These are phyloP conservation scores for Phytopythium aichiense DNA, from an alignment of 352 stramenopile genomes.

Conservation along the genomic window DNA sequence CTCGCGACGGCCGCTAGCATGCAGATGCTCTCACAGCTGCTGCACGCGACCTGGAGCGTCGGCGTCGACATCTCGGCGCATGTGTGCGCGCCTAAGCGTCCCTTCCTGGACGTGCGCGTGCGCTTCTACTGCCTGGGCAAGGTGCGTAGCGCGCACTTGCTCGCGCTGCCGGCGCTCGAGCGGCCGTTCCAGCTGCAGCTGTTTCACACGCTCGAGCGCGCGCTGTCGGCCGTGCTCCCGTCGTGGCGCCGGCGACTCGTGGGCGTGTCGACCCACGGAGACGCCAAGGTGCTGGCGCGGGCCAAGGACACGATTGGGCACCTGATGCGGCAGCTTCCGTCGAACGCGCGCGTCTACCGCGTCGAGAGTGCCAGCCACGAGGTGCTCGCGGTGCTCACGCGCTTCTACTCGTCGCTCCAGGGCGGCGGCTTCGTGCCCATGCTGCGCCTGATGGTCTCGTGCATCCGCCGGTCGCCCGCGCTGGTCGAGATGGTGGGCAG, in stretches of 20 bases:
- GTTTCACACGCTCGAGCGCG: conserved; percentile 25
- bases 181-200: conserved; percentile 27
- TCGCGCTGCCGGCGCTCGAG: conserved; percentile 34
- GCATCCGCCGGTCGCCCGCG: conserved; percentile 25
- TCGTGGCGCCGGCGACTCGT: conserved; percentile 33
- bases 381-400: conserved; percentile 30
- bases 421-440: conserved; percentile 31
- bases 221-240: conserved; percentile 31
- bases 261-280: conserved; percentile 29
- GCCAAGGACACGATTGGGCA: conserved; percentile 26
- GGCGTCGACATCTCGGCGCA: conserved; percentile 35
- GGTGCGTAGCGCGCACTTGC: conserved; percentile 37
- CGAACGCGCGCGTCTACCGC: conserved; percentile 20
- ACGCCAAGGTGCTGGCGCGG: conserved; percentile 22
- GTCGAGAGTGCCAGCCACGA: conserved; percentile 28
- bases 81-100: conserved; percentile 18
- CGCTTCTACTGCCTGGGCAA: conserved; percentile 26
- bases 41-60: conserved; percentile 43
- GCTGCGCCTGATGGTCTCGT: conserved; percentile 25
- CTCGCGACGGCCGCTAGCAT: conserved; percentile 40
- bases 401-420: conserved; percentile 42
- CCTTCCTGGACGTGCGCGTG: conserved; percentile 40
- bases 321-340: conserved; percentile 22
- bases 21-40: conserved; percentile 25
- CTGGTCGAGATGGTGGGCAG: conserved; percentile 28